Percentiles rank a stretch among this genome's conserved stretches.
Conservation (phyloP, 2,329 filamentous ascomycete genomes). For the Aspergillus thermomutatus region DNA sequence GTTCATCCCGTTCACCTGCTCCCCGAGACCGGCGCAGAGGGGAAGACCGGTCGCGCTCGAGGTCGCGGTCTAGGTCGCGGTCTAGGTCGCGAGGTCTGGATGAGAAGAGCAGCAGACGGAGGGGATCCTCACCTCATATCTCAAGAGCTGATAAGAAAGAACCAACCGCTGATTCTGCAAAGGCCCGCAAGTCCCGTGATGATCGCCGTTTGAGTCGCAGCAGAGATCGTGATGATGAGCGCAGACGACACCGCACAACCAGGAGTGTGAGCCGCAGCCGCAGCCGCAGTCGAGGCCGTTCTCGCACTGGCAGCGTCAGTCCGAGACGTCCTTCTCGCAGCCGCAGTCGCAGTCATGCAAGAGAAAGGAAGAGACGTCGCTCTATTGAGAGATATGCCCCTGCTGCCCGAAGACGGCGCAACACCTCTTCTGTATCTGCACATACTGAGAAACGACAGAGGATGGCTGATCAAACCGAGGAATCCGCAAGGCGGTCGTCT, state of each 20-base stretch:
- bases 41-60: conserved; percentile 34
- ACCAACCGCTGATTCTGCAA: conserved; percentile 50
- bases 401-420: conserved; percentile 38
- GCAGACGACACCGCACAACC: conserved; percentile 22
- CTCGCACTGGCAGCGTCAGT: neutral
- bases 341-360: conserved; percentile 26
- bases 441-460: conserved; percentile 42
- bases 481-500: conserved; percentile 20
- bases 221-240: conserved; percentile 30
- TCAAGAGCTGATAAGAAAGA: conserved; percentile 41
- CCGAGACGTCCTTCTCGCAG: conserved; percentile 4
- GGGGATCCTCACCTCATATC: conserved; percentile 44
- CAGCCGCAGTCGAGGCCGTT: conserved; percentile 26
- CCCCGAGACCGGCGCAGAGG: conserved; percentile 29
- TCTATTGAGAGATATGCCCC: conserved; percentile 47
- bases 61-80: conserved; percentile 35
- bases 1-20: conserved; percentile 34
- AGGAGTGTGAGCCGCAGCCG: conserved; percentile 27
- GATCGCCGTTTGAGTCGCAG: conserved; percentile 40
- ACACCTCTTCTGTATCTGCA: conserved; percentile 41
- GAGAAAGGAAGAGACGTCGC: conserved; percentile 41
- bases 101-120: conserved; percentile 32
- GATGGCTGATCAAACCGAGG: conserved; percentile 37
- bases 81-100: conserved; percentile 28
- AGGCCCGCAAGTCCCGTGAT: conserved; percentile 43